These are phyloP conservation scores for Saxophila tyrrhenica DNA, from an alignment of 495 filamentous ascomycete genomes.

Conservation along the genomic window DNA sequence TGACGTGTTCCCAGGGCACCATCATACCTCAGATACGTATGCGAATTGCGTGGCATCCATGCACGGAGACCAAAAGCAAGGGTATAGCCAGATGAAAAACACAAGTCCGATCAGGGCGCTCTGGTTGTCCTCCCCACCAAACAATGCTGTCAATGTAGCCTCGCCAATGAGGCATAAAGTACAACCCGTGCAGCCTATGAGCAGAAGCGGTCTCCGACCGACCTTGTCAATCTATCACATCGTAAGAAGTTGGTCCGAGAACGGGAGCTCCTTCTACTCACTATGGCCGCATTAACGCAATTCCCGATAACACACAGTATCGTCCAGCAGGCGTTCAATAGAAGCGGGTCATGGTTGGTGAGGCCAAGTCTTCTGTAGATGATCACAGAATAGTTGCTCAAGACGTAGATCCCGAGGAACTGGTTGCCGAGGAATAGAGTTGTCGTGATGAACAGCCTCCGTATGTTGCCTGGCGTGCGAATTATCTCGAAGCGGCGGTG, in stretches of 20 bases:
- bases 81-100: neutral
- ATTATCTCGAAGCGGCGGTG: constrained; percentile 27
- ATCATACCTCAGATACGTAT: neutral
- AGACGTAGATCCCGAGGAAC: constrained; percentile 30
- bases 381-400: constrained; percentile 40
- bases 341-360: constrained; percentile 34
- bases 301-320: constrained; percentile 39
- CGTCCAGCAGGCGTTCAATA: constrained; percentile 38
- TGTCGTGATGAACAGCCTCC: constrained; percentile 26
- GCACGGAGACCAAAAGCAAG: neutral
- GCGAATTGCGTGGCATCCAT: neutral
- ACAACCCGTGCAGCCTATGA: constrained; percentile 33
- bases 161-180: constrained; percentile 23
- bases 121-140: neutral
- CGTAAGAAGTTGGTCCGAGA: too few relatives aligned
- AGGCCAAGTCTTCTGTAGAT: constrained; percentile 38
- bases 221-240: constrained; percentile 38
- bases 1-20: too few relatives aligned
- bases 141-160: neutral
- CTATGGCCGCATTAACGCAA: constrained; percentile 28
- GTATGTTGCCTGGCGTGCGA: constrained; percentile 35
- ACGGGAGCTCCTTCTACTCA: too few relatives aligned
- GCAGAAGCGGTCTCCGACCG: constrained; percentile 37
- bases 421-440: constrained; percentile 17
- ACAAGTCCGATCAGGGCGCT: neutral